These are phyloP conservation scores for Calendula officinalis DNA, from an alignment of 129 eudicot species.

Conservation along the genomic window DNA sequence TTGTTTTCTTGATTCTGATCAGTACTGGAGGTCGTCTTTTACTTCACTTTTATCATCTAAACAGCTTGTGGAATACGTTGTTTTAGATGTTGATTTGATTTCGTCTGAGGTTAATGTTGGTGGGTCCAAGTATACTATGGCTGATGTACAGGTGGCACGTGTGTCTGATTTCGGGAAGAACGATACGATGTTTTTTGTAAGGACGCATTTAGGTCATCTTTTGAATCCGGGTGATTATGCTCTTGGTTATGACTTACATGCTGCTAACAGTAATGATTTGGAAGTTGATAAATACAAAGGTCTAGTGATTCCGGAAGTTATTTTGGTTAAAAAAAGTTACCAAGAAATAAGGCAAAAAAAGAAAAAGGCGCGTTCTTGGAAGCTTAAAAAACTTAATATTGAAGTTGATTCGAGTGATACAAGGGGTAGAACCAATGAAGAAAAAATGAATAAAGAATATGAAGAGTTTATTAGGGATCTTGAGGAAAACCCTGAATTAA, in stretches of 20 bases:
- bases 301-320: constrained; percentile 42
- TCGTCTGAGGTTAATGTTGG: constrained; percentile 5
- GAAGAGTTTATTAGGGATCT: constrained; percentile 21
- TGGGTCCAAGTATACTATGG: constrained; percentile 31
- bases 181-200: constrained; percentile 36
- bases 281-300: constrained; percentile 62
- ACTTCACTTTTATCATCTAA: constrained; percentile 11
- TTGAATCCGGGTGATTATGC: constrained; percentile 55
- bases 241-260: constrained; percentile 59
- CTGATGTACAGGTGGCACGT: constrained; percentile 63
- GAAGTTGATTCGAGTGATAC: constrained; percentile 45
- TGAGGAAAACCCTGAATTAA: constrained; percentile 24
- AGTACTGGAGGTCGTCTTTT: constrained; percentile 7
- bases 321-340: constrained; percentile 57
- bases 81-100: neutral
- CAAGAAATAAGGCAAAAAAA: constrained; percentile 55
- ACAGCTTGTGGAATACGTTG: constrained; percentile 15
- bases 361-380: constrained; percentile 62
- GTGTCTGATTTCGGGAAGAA: constrained; percentile 67
- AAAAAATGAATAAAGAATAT: constrained; percentile 17
- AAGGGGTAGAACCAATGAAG: constrained; percentile 28
- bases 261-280: constrained; percentile 47
- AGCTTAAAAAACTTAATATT: constrained; percentile 54
- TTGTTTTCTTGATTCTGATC: constrained; percentile 6
- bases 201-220: constrained; percentile 55